Evolutionary conservation across 768 basidiomycete species (phyloP).

Genomic region (Podaxis sp.): DNA sequence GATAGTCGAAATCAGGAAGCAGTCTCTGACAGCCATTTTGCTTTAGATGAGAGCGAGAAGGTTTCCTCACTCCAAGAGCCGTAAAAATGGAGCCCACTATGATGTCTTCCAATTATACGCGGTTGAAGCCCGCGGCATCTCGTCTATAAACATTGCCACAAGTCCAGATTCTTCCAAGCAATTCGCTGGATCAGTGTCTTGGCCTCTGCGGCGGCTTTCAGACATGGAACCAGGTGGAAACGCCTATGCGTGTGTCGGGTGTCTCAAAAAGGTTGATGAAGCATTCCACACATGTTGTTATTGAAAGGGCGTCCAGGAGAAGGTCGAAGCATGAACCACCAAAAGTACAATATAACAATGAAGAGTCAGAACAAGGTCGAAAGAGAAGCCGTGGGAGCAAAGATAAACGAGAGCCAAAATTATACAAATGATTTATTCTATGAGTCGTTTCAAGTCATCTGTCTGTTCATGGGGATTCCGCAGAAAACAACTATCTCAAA

Average conservation of each 20-base stretch:
- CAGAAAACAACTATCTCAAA: constrained; percentile 35
- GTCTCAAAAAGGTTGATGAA: background rate
- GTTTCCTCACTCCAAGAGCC: too few relatives aligned
- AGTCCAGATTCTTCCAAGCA: too few relatives aligned
- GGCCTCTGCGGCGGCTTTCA: too few relatives aligned
- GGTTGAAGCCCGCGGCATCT: too few relatives aligned
- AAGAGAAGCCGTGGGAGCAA: background rate
- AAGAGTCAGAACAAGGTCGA: background rate
- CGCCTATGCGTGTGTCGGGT: background rate
- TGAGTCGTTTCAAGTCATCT: background rate
- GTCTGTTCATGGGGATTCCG: constrained; percentile 36
- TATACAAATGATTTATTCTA: background rate
- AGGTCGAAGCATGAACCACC: background rate
- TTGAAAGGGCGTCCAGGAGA: background rate
- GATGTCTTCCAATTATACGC: too few relatives aligned
- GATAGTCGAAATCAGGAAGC: too few relatives aligned
- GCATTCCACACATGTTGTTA: background rate
- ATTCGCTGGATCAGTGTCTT: too few relatives aligned
- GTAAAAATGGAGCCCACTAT: too few relatives aligned
- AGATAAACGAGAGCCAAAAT: background rate
- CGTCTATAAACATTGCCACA: too few relatives aligned
- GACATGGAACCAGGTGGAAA: too few relatives aligned
- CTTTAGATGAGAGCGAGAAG: too few relatives aligned
- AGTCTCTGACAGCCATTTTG: too few relatives aligned
- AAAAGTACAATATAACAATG: background rate